Base-by-base conservation (phyloP, 1,284 basidiomycete genomes). In the Boletellus deceptivus region DNA sequence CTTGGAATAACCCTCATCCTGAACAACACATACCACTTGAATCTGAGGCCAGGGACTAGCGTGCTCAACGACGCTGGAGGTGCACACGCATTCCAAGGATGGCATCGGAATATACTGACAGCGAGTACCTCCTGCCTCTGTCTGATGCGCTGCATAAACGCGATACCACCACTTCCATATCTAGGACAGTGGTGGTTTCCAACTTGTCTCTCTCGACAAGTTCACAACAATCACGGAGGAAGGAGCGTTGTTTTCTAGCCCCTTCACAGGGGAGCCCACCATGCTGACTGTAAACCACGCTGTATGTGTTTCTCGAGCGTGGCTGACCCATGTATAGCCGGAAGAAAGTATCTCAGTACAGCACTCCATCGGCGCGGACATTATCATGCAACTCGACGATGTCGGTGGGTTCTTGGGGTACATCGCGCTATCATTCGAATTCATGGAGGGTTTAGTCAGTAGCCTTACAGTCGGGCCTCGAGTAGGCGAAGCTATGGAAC, bases 361-460 rank as follows among this genome's bases (percentile, higher is more conserved):
- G 64, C 91, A 93, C 61, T 76, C 84, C 5, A 92, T 93, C 41
- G 90, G 91, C 5, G 88, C 86, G 16, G 91, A 93, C 67, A 93
- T 93, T 51, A 91, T 93, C 57, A 93, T 93, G 91, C 90, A 93
- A 63, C 75, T 93, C 13, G 90, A 93, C 64, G 91, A 93, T 70
- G 91, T 93, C 47, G 91, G 89, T 87, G 59, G 67, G 84, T 72
- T 31, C 39, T 27, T 17, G 42, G 8, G 24, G 18, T 39, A 2
- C 36, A 48, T 11, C 38, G 25, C 16, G 29, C 43, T 4, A 9
- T 8, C 33, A 18, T 22, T 38, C 10, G 16, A 27, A 22, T 17
- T 33, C 42, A 54, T 46, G 20, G 60, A 31, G 13, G 42, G 20
- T 34, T 42, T 55, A 90, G 89, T 91, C 0, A 82, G 86, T 33